phyloP scores from a whole-genome alignment of 2,329 filamentous ascomycete species.

The Colletotrichum coccodes region DNA sequence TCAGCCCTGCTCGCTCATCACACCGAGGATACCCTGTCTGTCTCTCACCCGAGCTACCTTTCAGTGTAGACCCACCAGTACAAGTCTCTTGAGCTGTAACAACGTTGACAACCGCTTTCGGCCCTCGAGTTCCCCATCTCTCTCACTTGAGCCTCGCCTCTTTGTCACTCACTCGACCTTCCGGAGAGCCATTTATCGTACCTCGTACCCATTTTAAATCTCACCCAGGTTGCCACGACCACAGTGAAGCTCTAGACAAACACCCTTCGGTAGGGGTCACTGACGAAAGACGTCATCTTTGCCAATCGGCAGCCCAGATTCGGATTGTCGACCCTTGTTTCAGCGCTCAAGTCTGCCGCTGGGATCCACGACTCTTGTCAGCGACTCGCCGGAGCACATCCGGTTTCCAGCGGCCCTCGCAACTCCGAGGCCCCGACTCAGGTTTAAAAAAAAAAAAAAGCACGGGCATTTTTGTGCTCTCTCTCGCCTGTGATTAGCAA shows the following conservation, averaged over 20 bases:
- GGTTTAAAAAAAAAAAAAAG: background rate
- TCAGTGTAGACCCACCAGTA: background rate
- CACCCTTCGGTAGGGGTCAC: background rate
- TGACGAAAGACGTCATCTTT: constrained; percentile 17
- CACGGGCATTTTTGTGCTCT: background rate
- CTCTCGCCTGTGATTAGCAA: background rate
- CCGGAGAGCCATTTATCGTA: constrained; percentile 15
- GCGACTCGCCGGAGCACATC: constrained; percentile 28
- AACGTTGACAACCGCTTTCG: constrained; percentile 12
- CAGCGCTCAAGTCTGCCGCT: constrained; percentile 20
- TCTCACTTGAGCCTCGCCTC: background rate
- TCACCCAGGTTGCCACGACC: constrained; percentile 2
- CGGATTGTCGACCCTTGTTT: constrained; percentile 27
- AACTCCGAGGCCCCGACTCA: constrained; percentile 18
- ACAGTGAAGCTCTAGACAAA: background rate
- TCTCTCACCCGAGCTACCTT: background rate
- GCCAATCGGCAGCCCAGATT: constrained; percentile 15
- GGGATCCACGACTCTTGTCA: constrained; percentile 23
- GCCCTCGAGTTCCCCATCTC: constrained; percentile 3
- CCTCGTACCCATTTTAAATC: constrained; percentile 24
- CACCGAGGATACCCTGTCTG: background rate
- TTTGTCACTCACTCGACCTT: background rate
- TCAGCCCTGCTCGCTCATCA: constrained; percentile 8
- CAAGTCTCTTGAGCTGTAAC: background rate
- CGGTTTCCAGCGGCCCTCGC: constrained; percentile 18